These are phyloP conservation scores for Microdochium trichocladiopsis DNA, from an alignment of 2,329 filamentous ascomycete species.

Conservation along the genomic window DNA sequence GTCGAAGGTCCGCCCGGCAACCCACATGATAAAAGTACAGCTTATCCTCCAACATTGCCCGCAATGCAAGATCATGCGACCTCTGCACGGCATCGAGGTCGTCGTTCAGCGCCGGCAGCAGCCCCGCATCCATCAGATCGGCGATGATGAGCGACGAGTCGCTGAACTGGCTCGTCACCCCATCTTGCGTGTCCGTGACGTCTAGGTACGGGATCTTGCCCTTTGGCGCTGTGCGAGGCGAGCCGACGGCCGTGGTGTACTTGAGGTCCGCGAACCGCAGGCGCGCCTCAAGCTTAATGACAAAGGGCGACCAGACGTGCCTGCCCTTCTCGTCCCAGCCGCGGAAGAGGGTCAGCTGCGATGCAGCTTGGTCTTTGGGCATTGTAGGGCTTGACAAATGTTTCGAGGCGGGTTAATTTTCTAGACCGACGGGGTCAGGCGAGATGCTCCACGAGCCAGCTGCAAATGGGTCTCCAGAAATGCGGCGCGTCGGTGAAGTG, in stretches of 20 bases:
- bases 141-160: conserved; percentile 51
- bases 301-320: conserved; percentile 55
- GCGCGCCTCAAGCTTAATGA: conserved; percentile 54
- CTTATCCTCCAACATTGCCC: conserved; percentile 52
- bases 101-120: conserved; percentile 41
- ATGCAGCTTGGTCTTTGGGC: not conserved
- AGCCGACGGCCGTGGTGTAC: conserved; percentile 40
- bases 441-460: no score
- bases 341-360: conserved; percentile 37
- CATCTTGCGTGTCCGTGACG: conserved; percentile 8
- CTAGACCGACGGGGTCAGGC: no score
- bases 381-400: no score
- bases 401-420: no score
- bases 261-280: conserved; percentile 43
- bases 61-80: conserved; percentile 42
- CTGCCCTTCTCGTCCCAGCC: conserved; percentile 31
- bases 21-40: conserved; percentile 47
- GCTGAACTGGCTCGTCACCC: conserved; percentile 21
- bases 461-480: no score
- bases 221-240: conserved; percentile 35
- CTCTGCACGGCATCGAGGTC: conserved; percentile 26
- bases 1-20: no score
- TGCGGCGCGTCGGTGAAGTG: no score
- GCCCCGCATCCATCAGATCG: conserved; percentile 29
- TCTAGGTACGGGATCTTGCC: conserved; percentile 56